Base-by-base conservation (phyloP, 192 early-diverging fungal species). In the Entomortierella beljakovae region DNA sequence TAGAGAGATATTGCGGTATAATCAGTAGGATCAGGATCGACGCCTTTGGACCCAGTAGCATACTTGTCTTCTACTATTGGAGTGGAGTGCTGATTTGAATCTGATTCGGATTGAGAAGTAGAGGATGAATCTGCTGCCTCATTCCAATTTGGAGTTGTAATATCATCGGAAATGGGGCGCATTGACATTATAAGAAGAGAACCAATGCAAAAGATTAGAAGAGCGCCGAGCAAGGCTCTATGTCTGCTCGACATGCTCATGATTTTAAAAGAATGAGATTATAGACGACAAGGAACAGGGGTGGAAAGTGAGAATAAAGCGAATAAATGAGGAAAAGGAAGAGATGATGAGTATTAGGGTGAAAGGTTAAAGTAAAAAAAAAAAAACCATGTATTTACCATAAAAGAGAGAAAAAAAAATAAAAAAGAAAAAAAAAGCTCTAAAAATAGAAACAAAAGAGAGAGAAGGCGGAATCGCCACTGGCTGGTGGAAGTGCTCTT, bases 181-280 rank as follows among this genome's bases (percentile, higher is more conserved):
- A 68, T 16, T 0, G 75, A 70, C 11, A 79, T 46, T 1, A 68
- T 60, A 49, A 79, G 75, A 22, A 79, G 60, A 25, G 75, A 79
- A 1, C 67, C 75, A 33, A 79, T 79, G 68, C 67, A 70, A 20
- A 79, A 65, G 52, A 79, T 55, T 42, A 79, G 61, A 18, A 79
- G 68, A 28, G 50, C 67, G 38, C 75, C 75, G 48, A 79, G 61
- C 56, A 79, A 25, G 46, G 75, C 68, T 31, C 68, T 48, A 9
- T 79, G 75, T 56, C 75, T 67, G 25, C 43, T 60, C n/a, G 68
- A 65, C 46, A 62, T 70, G 61, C 59, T 70, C 55, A 57, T 63
- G 54, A 57, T 26, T 57, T 25, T 3, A 16, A 16, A 54, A 9
- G 53, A 5, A 28, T 9, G 49, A 50, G 15, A 23, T 50, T 23